Evolutionary conservation across 2,329 filamentous ascomycete genomes (phyloP), one percentile per base, ranked within the genome.

Genomic region (Aureobasidium sp.): DNA sequence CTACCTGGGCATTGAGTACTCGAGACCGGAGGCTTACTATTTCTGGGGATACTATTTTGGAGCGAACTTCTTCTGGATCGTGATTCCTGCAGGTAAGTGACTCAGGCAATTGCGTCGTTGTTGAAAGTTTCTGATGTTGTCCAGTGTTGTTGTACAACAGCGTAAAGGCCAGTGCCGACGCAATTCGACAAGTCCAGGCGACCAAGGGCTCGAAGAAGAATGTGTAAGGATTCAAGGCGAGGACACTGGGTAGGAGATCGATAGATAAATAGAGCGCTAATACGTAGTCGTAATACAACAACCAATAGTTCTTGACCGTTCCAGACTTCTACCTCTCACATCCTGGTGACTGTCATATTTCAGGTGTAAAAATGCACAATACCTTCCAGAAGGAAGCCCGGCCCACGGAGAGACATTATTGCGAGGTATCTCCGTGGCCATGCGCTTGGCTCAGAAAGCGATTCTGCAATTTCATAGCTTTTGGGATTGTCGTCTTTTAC

Each of bases 31-130:
- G 71, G 75, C 78, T 5, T 82, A 82, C 65, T 87, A 87, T 72
- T 87, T 84, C 71, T 87, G 84, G 83, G 76, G 81, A 44, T 87
- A 87, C 72, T 87, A 84, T 70, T 80, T 87, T 62, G 73, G 84
- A 36, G 85, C 87, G 83, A 87, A 87, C 68, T 79, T 80, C 57
- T 83, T 87, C 70, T 87, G 85, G 85, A 85, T 87, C 61, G 75
- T 85, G 36, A 80, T 87, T 59, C 85, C 85, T 6, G 73, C 72
- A 22, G 73, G 82, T 84, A 71, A 76, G 82, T 78, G 14, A 12
- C 22, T 36, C 27, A 4, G 36, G 31, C 37, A 9, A 3, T 14
- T 14, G 27, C 6, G 22, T 31, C 17, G 14, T 9, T 41, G 6
- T 34, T 34, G 22, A 20, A 25, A 31, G 27, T 22, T 45, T 47